A percentile compares a stretch with the other conserved stretches of the same genome.
These are phyloP conservation scores for Ogataea parapolymorpha DNA, from an alignment of 805 yeast genomes.

Conservation along the genomic window DNA sequence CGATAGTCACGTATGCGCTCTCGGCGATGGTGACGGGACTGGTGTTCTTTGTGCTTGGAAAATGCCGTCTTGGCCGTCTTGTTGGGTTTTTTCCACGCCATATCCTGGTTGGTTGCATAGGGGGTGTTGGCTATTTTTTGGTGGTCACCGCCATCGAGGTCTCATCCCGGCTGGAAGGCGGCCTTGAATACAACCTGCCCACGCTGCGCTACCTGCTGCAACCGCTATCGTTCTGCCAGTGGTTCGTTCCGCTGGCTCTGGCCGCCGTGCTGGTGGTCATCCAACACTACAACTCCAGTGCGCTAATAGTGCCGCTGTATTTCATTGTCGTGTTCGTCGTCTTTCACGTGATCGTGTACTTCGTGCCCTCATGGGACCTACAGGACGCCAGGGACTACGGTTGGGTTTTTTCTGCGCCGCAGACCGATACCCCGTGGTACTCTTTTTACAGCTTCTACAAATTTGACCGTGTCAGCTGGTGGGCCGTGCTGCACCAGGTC, in stretches of 20 bases:
- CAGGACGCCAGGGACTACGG: constrained; percentile 64
- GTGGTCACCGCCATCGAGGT: constrained; percentile 90
- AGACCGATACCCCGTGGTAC: constrained; percentile 81
- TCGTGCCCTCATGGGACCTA: constrained; percentile 65
- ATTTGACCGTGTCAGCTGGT: constrained; percentile 72
- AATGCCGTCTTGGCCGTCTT: constrained; percentile 72
- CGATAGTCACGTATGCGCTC: constrained; percentile 78
- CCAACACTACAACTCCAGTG: constrained; percentile 56
- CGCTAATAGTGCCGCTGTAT: constrained; percentile 76
- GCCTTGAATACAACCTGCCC: constrained; percentile 57
- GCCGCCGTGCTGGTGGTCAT: constrained; percentile 58
- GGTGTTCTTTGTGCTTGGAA: constrained; percentile 75
- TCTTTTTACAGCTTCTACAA: constrained; percentile 73
- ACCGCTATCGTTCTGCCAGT: constrained; percentile 48
- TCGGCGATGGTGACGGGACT: constrained; percentile 85
- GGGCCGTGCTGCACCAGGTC: constrained; percentile 57
- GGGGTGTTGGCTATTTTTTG: constrained; percentile 95
- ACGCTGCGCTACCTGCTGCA: constrained; percentile 50
- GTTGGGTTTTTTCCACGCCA: constrained; percentile 97
- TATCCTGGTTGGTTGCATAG: constrained; percentile 93
- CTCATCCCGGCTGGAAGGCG: constrained; percentile 74
- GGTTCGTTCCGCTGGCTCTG: constrained; percentile 67
- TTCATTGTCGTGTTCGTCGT: constrained; percentile 66
- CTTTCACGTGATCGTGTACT: constrained; percentile 65
- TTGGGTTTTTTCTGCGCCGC: constrained; percentile 77